phyloP scores from a whole-genome alignment of 805 yeast genomes.

The Wickerhamiella domercqiae region DNA sequence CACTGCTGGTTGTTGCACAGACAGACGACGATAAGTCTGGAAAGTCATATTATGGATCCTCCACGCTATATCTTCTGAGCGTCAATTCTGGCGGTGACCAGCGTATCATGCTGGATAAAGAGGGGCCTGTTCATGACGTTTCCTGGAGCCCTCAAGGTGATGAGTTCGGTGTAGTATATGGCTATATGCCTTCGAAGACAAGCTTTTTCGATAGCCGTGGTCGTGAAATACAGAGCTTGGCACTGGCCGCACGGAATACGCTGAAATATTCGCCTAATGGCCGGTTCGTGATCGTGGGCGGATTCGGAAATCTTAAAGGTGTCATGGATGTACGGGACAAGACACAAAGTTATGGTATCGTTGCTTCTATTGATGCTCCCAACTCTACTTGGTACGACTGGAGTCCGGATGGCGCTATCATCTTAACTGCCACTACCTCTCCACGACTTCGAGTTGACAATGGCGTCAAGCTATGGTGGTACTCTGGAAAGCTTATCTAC shows the following conservation, averaged over 20 bases:
- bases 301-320: constrained; percentile 96
- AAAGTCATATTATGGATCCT: constrained; percentile 92
- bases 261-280: constrained; percentile 89
- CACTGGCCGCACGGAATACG: constrained; percentile 80
- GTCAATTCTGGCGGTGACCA: constrained; percentile 73
- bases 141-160: constrained; percentile 94
- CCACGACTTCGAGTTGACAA: constrained; percentile 96
- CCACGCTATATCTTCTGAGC: constrained; percentile 77
- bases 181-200: constrained; percentile 94
- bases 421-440: constrained; percentile 90
- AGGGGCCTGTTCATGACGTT: constrained; percentile 95
- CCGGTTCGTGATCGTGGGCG: constrained; percentile 79
- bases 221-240: constrained; percentile 64
- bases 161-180: constrained; percentile 94
- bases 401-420: constrained; percentile 92
- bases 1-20: constrained; percentile 79
- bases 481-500: constrained; percentile 65
- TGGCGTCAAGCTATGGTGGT: constrained; percentile 88
- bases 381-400: constrained; percentile 95
- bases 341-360: constrained; percentile 63
- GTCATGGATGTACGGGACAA: constrained; percentile 90
- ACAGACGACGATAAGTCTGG: constrained; percentile 93
- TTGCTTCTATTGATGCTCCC: constrained; percentile 74
- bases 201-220: constrained; percentile 92
- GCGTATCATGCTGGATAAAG: constrained; percentile 71